Evolutionary conservation across 1,139 yeast genomes (phyloP).

Genomic region (Waltiozyma sp.): DNA sequence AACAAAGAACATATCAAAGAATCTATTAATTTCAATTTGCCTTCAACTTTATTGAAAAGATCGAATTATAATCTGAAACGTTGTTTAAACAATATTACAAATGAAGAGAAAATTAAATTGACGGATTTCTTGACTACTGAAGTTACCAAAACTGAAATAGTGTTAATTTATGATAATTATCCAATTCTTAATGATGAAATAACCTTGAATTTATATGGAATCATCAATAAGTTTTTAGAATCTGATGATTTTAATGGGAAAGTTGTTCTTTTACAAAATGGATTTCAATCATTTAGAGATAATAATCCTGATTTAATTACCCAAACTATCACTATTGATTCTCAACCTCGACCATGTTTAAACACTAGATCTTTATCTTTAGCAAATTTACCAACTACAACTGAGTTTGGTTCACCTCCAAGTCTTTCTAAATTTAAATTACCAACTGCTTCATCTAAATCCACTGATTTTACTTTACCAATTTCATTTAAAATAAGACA

Average conservation of each 20-base stretch:
- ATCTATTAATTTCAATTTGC: slow-evolving; percentile 62
- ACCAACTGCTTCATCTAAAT: slow-evolving; percentile 14
- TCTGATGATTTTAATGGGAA: slow-evolving; percentile 21
- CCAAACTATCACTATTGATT: no score
- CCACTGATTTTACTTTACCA: slow-evolving; percentile 4
- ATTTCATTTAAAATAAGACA: slow-evolving; percentile 30
- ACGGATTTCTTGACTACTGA: slow-evolving; percentile 9
- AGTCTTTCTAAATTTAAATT: slow-evolving; percentile 27
- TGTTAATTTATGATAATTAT: slow-evolving; percentile 25
- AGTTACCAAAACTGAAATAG: background rate
- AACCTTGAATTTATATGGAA: slow-evolving; percentile 32
- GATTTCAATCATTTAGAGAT: slow-evolving; percentile 23
- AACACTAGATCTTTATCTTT: slow-evolving; percentile 13
- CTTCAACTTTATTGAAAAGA: slow-evolving; percentile 67
- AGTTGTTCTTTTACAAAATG: slow-evolving; percentile 26
- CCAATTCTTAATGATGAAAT: slow-evolving; percentile 18
- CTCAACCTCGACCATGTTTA: slow-evolving; percentile 7
- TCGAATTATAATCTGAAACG: slow-evolving; percentile 46
- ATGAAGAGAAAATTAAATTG: slow-evolving; percentile 24
- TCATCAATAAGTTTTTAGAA: slow-evolving; percentile 36
- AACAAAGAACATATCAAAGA: slow-evolving; percentile 37
- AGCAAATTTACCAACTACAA: slow-evolving; percentile 7
- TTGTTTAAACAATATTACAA: slow-evolving; percentile 24
- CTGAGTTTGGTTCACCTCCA: slow-evolving; percentile 16
- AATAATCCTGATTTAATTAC: slow-evolving; percentile 7